A percentile compares a stretch with the other conserved stretches of the same genome.
phyloP scores from a whole-genome alignment of 495 filamentous ascomycete species.

The Aspergillus kassunensis region DNA sequence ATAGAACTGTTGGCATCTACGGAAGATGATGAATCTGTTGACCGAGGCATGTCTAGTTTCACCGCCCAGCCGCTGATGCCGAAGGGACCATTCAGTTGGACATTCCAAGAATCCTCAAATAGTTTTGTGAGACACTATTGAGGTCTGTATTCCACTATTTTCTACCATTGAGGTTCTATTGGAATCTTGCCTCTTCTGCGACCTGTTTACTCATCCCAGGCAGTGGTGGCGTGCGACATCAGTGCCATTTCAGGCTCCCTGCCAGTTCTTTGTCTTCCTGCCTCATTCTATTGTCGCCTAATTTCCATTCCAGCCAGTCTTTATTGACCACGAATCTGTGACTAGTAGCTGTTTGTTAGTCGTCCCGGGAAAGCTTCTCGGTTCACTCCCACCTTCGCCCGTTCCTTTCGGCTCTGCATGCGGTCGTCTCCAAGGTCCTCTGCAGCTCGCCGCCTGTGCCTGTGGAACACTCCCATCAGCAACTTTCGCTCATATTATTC shows the following conservation, averaged over 20 bases:
- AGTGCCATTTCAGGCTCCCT: too few relatives aligned
- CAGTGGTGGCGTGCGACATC: neutral
- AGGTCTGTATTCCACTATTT: neutral
- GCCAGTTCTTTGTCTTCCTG: neutral
- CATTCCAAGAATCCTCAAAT: neutral
- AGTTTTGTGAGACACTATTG: neutral
- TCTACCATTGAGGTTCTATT: slow-evolving; percentile 5
- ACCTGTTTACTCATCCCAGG: neutral
- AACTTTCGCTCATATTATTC: slow-evolving; percentile 10
- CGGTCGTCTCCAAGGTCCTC: slow-evolving; percentile 46
- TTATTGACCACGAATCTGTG: neutral
- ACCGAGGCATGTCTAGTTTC: slow-evolving; percentile 1
- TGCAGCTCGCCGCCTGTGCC: slow-evolving; percentile 24
- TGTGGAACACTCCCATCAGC: slow-evolving; percentile 27
- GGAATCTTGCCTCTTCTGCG: slow-evolving; percentile 1
- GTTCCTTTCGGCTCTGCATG: neutral
- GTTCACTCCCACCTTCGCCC: neutral
- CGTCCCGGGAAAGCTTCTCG: slow-evolving; percentile 7
- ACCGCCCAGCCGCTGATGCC: slow-evolving; percentile 2
- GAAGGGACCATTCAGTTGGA: neutral
- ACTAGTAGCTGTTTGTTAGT: neutral
- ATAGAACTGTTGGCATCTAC: slow-evolving; percentile 3
- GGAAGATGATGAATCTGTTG: neutral
- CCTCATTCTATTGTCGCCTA: neutral
- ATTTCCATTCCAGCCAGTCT: neutral